These are phyloP conservation scores for Calonectria pseudoreteaudii DNA, from an alignment of 2,329 filamentous ascomycete genomes.

Conservation along the genomic window DNA sequence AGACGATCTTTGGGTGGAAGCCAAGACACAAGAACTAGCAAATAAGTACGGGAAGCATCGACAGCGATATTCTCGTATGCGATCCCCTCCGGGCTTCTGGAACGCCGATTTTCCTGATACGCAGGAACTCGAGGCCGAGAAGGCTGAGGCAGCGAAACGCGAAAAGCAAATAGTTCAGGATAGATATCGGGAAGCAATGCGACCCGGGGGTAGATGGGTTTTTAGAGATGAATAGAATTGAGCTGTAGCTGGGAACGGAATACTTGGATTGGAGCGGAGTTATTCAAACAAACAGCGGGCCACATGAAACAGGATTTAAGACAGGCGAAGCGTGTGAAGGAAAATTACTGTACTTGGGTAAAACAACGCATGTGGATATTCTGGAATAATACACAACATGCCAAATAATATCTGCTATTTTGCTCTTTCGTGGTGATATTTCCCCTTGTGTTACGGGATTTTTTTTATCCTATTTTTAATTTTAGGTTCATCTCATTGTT, in stretches of 20 bases:
- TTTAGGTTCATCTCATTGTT: neutral
- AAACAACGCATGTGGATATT: neutral
- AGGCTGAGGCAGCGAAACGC: constrained; percentile 71
- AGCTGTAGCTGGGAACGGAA: neutral
- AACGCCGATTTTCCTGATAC: constrained; percentile 88
- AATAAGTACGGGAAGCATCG: constrained; percentile 83
- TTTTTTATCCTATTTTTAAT: too few relatives aligned
- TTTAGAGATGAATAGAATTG: constrained; percentile 79
- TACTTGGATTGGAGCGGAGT: neutral
- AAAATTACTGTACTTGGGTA: neutral
- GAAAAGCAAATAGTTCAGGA: constrained; percentile 76
- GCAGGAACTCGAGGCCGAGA: constrained; percentile 79
- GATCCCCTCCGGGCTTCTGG: constrained; percentile 91
- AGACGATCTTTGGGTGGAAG: constrained; percentile 77
- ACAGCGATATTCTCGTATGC: constrained; percentile 76
- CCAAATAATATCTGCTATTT: neutral
- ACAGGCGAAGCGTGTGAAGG: neutral
- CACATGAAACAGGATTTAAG: neutral
- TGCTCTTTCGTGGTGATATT: neutral
- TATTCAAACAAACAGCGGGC: neutral
- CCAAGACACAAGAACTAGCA: constrained; percentile 78
- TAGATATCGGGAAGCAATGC: constrained; percentile 85
- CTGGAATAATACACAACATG: neutral
- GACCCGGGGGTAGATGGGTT: constrained; percentile 79
- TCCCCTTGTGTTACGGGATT: neutral